A percentile compares a stretch with the other conserved stretches of the same genome.
phyloP scores from a whole-genome alignment of 2,329 filamentous ascomycete species.

The Penicillium sp. region DNA sequence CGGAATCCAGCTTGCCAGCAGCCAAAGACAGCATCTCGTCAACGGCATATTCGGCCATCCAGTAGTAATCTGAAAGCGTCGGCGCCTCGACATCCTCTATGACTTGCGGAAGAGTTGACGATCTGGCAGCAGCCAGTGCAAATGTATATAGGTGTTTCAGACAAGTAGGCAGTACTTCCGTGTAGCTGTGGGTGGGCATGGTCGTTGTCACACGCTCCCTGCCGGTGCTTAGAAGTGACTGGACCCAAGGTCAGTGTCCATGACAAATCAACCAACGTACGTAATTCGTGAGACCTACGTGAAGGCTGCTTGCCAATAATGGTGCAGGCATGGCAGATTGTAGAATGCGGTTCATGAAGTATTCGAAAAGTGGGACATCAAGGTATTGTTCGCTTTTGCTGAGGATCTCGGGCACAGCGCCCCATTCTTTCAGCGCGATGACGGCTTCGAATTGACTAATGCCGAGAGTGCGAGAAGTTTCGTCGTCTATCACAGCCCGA shows the following conservation, averaged over 20 bases:
- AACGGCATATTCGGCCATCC: conserved; percentile 30
- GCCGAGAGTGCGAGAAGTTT: neutral
- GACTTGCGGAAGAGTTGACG: no score
- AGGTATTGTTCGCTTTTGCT: neutral
- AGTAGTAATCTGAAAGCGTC: conserved; percentile 7
- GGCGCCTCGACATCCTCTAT: neutral
- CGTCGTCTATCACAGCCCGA: neutral
- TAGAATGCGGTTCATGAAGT: neutral
- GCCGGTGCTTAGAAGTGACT: neutral
- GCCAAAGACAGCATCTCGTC: conserved; percentile 27
- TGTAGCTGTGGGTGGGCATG: neutral
- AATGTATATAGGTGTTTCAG: neutral
- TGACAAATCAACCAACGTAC: neutral
- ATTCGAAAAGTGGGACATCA: neutral
- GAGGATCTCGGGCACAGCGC: neutral
- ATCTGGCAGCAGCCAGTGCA: neutral
- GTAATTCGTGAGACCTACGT: neutral
- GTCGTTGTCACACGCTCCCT: neutral
- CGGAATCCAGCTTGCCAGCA: neutral
- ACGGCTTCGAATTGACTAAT: neutral
- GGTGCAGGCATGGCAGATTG: neutral
- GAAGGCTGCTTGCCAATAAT: neutral
- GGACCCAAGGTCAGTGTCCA: neutral
- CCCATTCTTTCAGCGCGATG: neutral
- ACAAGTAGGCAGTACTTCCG: neutral